A percentile compares a stretch with the other conserved stretches of the same genome.
Conservation (phyloP, 768 basidiomycete genomes). For the Suillus brevipes region DNA sequence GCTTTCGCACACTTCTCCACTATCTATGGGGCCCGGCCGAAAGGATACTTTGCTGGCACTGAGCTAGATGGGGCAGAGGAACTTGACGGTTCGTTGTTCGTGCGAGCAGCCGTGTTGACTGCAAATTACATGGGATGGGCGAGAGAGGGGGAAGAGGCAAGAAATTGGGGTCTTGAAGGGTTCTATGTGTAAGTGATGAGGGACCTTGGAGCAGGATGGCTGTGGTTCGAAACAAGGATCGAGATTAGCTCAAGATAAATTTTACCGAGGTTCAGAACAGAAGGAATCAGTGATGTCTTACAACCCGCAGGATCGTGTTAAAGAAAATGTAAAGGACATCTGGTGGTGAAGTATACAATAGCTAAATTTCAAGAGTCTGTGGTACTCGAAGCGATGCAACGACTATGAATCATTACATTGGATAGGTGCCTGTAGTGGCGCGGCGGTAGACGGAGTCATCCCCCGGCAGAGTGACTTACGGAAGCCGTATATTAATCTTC, state of each 20-base stretch:
- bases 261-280: not conserved
- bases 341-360: not conserved
- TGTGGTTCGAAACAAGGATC: not conserved
- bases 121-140: slow-evolving; percentile 22
- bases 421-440: not conserved
- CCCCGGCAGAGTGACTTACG: not conserved
- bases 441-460: not conserved
- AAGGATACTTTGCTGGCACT: slow-evolving; percentile 30
- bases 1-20: slow-evolving; percentile 34
- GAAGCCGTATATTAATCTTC: not conserved
- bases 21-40: slow-evolving; percentile 29
- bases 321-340: not conserved
- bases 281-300: not conserved
- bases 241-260: not conserved
- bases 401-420: not conserved
- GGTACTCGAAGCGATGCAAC: not conserved
- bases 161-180: slow-evolving; percentile 29
- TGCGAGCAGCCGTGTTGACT: slow-evolving; percentile 33
- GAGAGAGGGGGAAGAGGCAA: slow-evolving; percentile 25
- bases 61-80: slow-evolving; percentile 32
- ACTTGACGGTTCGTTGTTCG: slow-evolving; percentile 39
- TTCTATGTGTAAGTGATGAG: slow-evolving; percentile 17
- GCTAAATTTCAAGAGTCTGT: not conserved
- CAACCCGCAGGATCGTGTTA: not conserved
- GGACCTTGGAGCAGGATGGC: not conserved